Evolutionary conservation across 2,329 filamentous ascomycete genomes (phyloP).

Genomic region (Xylariaceae sp.): DNA sequence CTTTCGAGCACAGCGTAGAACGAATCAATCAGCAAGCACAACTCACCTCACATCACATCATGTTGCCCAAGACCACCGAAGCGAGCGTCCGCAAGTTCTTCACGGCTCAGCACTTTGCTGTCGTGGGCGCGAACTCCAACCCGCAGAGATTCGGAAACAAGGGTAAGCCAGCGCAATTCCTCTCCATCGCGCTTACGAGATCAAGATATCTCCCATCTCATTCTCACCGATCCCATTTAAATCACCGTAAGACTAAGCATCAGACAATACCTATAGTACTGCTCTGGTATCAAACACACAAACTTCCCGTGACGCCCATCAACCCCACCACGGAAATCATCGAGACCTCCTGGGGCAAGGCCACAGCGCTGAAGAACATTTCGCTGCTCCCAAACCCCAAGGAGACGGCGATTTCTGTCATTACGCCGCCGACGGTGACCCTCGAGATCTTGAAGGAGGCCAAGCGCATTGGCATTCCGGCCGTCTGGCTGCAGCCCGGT

Average conservation of each 20-base stretch:
- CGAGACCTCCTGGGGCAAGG: constrained; percentile 50
- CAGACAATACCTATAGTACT: constrained; percentile 56
- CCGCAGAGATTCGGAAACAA: constrained; percentile 83
- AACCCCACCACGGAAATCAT: constrained; percentile 69
- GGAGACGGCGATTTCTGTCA: constrained; percentile 74
- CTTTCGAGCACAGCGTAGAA: background rate
- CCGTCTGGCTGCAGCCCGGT: constrained; percentile 88
- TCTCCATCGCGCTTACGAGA: background rate
- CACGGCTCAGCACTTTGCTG: constrained; percentile 71
- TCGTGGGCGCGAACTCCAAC: constrained; percentile 84
- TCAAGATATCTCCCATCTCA: background rate
- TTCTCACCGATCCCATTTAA: too few relatives aligned
- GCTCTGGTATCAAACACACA: constrained; percentile 77
- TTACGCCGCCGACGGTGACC: constrained; percentile 79
- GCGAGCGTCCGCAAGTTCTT: constrained; percentile 74
- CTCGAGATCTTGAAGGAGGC: constrained; percentile 71
- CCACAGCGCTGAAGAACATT: constrained; percentile 62
- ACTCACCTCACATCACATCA: background rate
- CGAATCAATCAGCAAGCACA: background rate
- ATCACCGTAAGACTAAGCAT: background rate
- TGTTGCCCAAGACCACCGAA: constrained; percentile 56
- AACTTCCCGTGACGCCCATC: constrained; percentile 72
- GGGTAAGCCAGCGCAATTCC: constrained; percentile 47
- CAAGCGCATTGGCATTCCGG: constrained; percentile 62
- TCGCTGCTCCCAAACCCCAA: constrained; percentile 58